Conservation (phyloP, 1,284 basidiomycete species). For the Cutaneotrichosporon sp. region DNA sequence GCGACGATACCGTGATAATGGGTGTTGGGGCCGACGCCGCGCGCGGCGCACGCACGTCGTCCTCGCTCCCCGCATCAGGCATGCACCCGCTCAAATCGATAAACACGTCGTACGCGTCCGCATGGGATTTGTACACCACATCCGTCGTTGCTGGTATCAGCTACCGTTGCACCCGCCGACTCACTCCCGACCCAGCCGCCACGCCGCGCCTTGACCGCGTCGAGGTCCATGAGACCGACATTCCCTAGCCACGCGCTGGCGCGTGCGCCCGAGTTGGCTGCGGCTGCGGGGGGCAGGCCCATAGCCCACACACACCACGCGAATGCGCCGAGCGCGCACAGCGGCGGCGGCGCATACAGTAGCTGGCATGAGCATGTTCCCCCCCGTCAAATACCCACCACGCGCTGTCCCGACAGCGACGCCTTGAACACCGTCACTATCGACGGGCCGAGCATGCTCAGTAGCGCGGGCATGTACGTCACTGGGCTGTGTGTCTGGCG, state of each 20-base stretch:
- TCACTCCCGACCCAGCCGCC: constrained; percentile 43
- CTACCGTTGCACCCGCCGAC: constrained; percentile 1
- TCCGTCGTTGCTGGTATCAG: constrained; percentile 37
- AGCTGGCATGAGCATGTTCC: constrained; percentile 19
- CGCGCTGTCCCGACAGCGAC: constrained; percentile 33
- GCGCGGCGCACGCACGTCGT: constrained; percentile 13
- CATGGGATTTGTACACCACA: constrained; percentile 37
- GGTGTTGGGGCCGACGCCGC: constrained; percentile 4
- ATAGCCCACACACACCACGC: constrained; percentile 41
- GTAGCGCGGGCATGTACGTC: constrained; percentile 33
- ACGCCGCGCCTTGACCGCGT: constrained; percentile 22
- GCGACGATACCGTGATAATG: constrained; percentile 1
- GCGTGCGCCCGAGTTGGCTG: constrained; percentile 15
- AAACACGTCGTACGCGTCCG: constrained; percentile 37
- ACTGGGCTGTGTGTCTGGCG: constrained; percentile 29
- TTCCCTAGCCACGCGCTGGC: constrained; percentile 33
- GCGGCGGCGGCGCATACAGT: constrained; percentile 39
- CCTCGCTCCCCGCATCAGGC: constrained; percentile 9
- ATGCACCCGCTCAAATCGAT: constrained; percentile 36
- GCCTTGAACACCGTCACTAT: constrained; percentile 40
- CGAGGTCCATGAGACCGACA: constrained; percentile 40
- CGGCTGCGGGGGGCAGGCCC: constrained; percentile 27
- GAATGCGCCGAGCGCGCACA: constrained; percentile 35
- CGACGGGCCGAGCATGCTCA: constrained; percentile 34
- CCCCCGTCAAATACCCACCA: constrained; percentile 25